Evolutionary conservation across 169 alveolate genomes (phyloP).

Genomic region (Blepharisma undulans): DNA sequence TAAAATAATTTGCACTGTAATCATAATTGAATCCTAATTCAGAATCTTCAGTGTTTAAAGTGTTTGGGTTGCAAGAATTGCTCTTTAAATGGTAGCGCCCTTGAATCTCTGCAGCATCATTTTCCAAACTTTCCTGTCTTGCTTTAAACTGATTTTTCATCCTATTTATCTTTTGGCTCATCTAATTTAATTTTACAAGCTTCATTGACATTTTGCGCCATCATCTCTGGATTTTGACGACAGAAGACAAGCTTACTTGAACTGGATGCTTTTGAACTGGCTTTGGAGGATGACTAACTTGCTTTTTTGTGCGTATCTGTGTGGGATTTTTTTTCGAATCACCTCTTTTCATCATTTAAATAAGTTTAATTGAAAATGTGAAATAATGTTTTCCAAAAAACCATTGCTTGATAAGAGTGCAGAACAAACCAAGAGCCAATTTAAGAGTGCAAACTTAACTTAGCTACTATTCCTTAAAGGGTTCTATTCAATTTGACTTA

Average conservation of each 20-base stretch:
- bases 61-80: neutral
- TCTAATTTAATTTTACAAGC: neutral
- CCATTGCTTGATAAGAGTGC: too few species aligned
- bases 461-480: too few species aligned
- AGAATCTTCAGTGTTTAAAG: neutral
- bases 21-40: neutral
- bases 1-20: neutral
- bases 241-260: neutral
- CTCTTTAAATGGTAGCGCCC: neutral
- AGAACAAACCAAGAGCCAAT: too few species aligned
- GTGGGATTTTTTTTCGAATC: neutral
- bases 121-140: neutral
- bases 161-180: neutral
- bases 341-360: neutral
- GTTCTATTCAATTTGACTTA: too few species aligned
- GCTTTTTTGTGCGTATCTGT: neutral
- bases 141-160: neutral
- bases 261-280: neutral
- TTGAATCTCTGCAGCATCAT: neutral
- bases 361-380: neutral
- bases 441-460: too few species aligned
- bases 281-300: neutral
- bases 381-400: too few species aligned
- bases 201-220: neutral
- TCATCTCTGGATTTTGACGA: neutral